Evolutionary conservation across 2,329 filamentous ascomycete genomes (phyloP), one percentile per base, ranked within the genome.

Genomic region (Fusarium solani-melongenae): DNA sequence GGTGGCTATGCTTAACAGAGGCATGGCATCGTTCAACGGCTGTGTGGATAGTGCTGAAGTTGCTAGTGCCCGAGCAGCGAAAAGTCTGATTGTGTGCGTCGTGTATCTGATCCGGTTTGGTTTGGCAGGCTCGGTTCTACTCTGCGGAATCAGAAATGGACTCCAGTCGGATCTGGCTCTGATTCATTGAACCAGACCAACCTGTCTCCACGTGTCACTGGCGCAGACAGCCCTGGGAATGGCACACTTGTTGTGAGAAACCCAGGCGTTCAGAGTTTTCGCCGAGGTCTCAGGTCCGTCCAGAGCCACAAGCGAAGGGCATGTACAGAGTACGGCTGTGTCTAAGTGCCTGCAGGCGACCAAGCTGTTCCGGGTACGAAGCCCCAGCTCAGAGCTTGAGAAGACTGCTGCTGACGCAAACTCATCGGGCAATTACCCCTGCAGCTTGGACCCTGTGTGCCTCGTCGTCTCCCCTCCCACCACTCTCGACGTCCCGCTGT

Each of bases 301-400:
- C 38, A 57, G 53, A 61, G 57, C 62, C 63, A 62, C 49, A 59
- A 73, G 49, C 62, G 65, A 67, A 51, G 24, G 46, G 41, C 53
- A 58, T 44, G 41, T 64, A 66, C 62, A 51, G n/a, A 12, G 56
- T 46, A 60, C 53, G 34, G 22, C 17, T n/a, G n/a, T 63, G 27
- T 61, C 62, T 67, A 73, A 74, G 72, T 75, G 72, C 62, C 67
- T 73, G 72, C 72, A 75, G 69, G 57, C 69, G 34, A 63, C 51
- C 69, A 72, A 46, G 29, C 67, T 62, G 71, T 66, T 68, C 44
- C 67, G 63, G 49, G 36, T 62, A 38, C 62, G 46, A 51, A 51
- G 27, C 17, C 10, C 17, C 46, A 59, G 33, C 14, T n/a, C 41
- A 29, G 38, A 60, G 31, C 27, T 15, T 49, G 49, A 33, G 64